Percentiles rank a stretch among this genome's conserved stretches.
These are phyloP conservation scores for Pulveroboletus ravenelii DNA, from an alignment of 768 basidiomycete genomes.

Conservation along the genomic window DNA sequence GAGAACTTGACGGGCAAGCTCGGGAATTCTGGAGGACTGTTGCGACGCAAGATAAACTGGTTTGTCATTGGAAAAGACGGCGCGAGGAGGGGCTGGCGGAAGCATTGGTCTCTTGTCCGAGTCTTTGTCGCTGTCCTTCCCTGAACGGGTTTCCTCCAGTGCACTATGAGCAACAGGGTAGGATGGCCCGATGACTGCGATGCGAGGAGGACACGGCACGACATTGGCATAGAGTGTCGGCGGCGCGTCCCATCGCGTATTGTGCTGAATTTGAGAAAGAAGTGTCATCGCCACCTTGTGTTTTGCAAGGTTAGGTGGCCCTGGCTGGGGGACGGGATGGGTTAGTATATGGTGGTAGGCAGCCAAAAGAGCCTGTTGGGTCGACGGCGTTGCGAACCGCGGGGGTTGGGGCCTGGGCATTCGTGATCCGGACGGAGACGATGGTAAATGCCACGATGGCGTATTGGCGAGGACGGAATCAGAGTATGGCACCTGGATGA, in stretches of 20 bases:
- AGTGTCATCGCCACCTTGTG: conserved; percentile 77
- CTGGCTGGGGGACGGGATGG: conserved; percentile 52
- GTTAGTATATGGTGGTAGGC: conserved; percentile 79
- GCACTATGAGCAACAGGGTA: conserved; percentile 46
- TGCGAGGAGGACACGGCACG: conserved; percentile 57
- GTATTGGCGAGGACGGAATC: conserved; percentile 64
- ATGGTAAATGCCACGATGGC: conserved; percentile 68
- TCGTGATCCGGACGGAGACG: conserved; percentile 33
- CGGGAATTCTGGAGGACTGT: conserved; percentile 61
- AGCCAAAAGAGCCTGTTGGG: conserved; percentile 58
- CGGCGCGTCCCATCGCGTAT: conserved; percentile 63
- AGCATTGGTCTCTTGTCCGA: conserved; percentile 37
- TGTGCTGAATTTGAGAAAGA: conserved; percentile 50
- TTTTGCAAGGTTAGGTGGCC: conserved; percentile 52
- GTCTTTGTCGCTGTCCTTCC: conserved; percentile 48
- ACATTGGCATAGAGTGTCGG: conserved; percentile 60
- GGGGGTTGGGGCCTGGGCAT: conserved; percentile 17
- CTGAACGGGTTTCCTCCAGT: conserved; percentile 33
- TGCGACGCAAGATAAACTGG: conserved; percentile 62
- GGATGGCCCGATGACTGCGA: conserved; percentile 59
- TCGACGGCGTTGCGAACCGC: conserved; percentile 47
- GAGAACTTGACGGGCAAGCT: conserved; percentile 61
- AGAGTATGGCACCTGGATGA: conserved; percentile 67
- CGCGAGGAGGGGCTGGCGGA: conserved; percentile 35
- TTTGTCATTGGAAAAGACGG: conserved; percentile 43